Base-by-base conservation (phyloP, 2,329 filamentous ascomycete genomes). In the Teratosphaeria zuluensis region DNA sequence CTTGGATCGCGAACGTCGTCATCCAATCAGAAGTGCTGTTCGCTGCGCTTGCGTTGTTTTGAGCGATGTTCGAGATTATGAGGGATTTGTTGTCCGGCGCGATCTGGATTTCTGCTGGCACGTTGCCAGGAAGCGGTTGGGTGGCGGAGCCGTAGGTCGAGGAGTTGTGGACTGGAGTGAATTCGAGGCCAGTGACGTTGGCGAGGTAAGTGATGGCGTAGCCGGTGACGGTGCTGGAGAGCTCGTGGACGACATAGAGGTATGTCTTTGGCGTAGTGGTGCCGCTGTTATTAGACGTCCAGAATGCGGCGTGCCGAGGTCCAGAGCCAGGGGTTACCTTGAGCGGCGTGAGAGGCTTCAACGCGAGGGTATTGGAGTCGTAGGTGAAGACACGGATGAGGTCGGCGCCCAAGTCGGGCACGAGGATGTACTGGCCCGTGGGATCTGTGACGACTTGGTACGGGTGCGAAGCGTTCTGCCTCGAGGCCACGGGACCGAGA, bases 381-480 rank as follows among this genome's bases (percentile, higher is more conserved):
- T 65, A 60, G 38, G 59, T 59, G 57, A 68, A 67, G 53, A 71
- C 61, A 53, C 68, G 66, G n/a, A 71, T 61, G 11, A 70, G 63
- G 51, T 71, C 68, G 11, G 66, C 64, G 24, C 68, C 69, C 9
- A 71, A 62, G 56, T 71, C 69, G 2, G 69, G 69, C 4, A 67
- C 64, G 35, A 70, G 51, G 52, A 71, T 56, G 60, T 62, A 70
- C 33, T 68, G 55, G 14, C 65, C 68, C 1, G 68, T 71, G 2
- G 69, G 69, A 56, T 70, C 69, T 6, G 68, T 66, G 48, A 70
- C 75, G 4, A 76, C 76, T 19, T 79, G 75, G 69, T 84, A 81
- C 7, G 80, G 81, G 63, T 84, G 81, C 5, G 81, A 74, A 4
- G 74, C 76, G 58, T 83, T 77, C 67, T 84, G 82, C n/a, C 81